Percentiles rank a stretch among this genome's conserved stretches.
These are phyloP conservation scores for Blastocystis hominis DNA, from an alignment of 352 stramenopile species.

Conservation along the genomic window DNA sequence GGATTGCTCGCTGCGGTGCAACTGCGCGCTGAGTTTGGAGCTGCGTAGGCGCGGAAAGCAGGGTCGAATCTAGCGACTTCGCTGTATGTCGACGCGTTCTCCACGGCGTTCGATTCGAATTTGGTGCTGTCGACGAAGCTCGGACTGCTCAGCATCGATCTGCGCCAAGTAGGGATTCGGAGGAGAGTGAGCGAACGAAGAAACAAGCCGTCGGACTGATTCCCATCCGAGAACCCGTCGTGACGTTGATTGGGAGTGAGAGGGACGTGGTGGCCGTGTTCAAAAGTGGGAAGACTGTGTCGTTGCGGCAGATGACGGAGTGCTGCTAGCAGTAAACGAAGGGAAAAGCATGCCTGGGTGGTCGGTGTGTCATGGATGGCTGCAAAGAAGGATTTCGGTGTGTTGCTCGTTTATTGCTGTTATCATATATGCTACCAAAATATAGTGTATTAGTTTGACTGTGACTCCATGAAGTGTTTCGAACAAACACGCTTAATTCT, in stretches of 20 bases:
- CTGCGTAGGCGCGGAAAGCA: background rate
- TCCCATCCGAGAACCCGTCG: background rate
- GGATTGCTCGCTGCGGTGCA: background rate
- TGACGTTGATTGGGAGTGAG: background rate
- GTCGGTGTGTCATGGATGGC: no score
- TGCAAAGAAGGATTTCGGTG: no score
- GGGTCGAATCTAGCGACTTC: background rate
- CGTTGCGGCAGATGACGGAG: background rate
- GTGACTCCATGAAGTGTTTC: background rate
- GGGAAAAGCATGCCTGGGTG: no score
- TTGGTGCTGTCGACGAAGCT: background rate
- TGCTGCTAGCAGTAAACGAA: no score
- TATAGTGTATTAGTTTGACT: no score
- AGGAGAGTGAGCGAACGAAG: background rate
- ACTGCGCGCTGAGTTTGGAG: background rate
- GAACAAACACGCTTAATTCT: background rate
- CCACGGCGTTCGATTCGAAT: no score
- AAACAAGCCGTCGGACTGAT: background rate
- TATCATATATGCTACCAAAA: no score
- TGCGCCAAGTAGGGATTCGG: background rate
- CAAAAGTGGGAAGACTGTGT: background rate
- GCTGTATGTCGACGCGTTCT: background rate
- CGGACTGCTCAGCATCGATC: background rate
- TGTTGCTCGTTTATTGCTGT: no score
- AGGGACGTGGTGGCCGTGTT: background rate